phyloP scores from a whole-genome alignment of 140 eudicot species.

The Bidens hawaiensis region DNA sequence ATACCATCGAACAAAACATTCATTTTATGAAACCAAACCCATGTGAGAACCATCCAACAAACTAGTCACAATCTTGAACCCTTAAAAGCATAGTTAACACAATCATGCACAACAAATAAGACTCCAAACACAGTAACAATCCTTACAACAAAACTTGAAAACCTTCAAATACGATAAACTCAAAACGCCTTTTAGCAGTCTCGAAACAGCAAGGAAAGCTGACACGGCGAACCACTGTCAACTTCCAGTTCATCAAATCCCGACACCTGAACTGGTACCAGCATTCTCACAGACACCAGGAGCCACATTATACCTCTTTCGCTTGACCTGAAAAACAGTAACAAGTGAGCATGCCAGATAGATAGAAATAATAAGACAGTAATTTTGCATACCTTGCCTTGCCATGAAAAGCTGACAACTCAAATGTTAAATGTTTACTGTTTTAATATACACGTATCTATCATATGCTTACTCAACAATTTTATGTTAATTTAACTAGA shows the following conservation, averaged over 20 bases:
- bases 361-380: too few relatives aligned
- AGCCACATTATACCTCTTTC: not conserved
- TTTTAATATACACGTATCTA: too few relatives aligned
- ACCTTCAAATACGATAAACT: not conserved
- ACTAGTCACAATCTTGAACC: not conserved
- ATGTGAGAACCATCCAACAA: not conserved
- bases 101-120: not conserved
- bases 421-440: too few relatives aligned
- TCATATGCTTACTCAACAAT: too few relatives aligned
- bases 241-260: not conserved
- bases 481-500: too few relatives aligned
- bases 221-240: not conserved
- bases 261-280: not conserved
- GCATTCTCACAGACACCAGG: not conserved
- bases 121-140: slow-evolving; percentile 8
- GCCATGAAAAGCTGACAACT: not conserved
- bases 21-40: not conserved
- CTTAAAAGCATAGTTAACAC: not conserved
- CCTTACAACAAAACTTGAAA: not conserved
- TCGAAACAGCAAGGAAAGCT: not conserved
- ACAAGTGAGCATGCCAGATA: not conserved
- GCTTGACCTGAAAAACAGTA: slow-evolving; percentile 6
- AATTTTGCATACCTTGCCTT: too few relatives aligned
- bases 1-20: not conserved
- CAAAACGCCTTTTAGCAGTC: not conserved